These are phyloP conservation scores for Ampelomyces quisqualis DNA, from an alignment of 2,329 filamentous ascomycete genomes.

Conservation along the genomic window DNA sequence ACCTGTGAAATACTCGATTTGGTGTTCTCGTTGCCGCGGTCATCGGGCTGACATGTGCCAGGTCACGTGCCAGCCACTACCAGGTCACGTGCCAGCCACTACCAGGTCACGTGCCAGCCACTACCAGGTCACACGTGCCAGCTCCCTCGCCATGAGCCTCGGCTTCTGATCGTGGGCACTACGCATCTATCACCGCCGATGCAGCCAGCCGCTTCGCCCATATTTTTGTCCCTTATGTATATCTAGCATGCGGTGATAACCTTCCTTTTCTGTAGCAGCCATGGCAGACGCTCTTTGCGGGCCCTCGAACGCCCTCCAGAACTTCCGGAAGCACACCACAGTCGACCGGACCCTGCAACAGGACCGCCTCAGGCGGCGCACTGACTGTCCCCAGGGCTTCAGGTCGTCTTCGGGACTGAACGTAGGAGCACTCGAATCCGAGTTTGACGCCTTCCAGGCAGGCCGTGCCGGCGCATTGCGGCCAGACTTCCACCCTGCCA, in stretches of 20 bases:
- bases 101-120: too few species aligned
- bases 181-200: not conserved
- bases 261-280: slow-evolving; percentile 12
- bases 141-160: too few species aligned
- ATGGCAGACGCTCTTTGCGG: slow-evolving; percentile 73
- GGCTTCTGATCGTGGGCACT: slow-evolving; percentile 14
- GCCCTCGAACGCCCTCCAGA: slow-evolving; percentile 73
- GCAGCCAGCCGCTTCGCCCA: not conserved
- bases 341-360: slow-evolving; percentile 71
- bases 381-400: slow-evolving; percentile 56
- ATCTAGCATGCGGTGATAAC: slow-evolving; percentile 29
- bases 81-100: slow-evolving; percentile 8
- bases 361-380: slow-evolving; percentile 57
- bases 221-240: slow-evolving; percentile 3
- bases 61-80: too few species aligned
- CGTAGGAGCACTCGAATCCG: slow-evolving; percentile 60
- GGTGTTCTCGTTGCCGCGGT: too few species aligned
- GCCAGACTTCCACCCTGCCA: slow-evolving; percentile 42
- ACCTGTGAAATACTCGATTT: not conserved
- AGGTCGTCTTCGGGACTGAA: slow-evolving; percentile 57
- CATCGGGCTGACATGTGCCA: too few species aligned
- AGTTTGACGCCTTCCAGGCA: slow-evolving; percentile 70
- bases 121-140: slow-evolving; percentile 10
- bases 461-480: slow-evolving; percentile 45
- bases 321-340: slow-evolving; percentile 68